A percentile compares a stretch with the other conserved stretches of the same genome.
These are phyloP conservation scores for Rhizoctonia solani DNA, from an alignment of 1,284 basidiomycete species.

Conservation along the genomic window DNA sequence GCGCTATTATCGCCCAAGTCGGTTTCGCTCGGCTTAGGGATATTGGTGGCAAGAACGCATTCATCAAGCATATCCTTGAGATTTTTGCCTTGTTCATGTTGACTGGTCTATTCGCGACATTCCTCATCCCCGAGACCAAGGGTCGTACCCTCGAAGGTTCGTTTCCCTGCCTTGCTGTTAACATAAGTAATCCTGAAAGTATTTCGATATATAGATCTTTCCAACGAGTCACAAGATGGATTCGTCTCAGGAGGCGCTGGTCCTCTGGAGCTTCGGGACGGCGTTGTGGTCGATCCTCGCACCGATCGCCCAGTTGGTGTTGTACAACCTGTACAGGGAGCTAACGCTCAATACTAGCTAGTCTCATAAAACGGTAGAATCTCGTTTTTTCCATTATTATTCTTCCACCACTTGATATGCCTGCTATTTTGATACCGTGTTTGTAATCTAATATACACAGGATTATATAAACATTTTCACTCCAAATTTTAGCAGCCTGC, in stretches of 20 bases:
- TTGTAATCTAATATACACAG: too few relatives aligned
- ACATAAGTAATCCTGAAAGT: not conserved
- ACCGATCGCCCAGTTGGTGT: slow-evolving; percentile 1
- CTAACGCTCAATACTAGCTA: too few relatives aligned
- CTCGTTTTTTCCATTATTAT: not conserved
- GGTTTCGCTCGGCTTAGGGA: slow-evolving; percentile 73
- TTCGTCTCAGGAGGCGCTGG: slow-evolving; percentile 37
- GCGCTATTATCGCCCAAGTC: slow-evolving; percentile 81
- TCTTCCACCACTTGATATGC: not conserved
- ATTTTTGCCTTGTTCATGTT: slow-evolving; percentile 81
- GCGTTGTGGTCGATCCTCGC: slow-evolving; percentile 22
- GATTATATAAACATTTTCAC: too few relatives aligned
- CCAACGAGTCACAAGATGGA: slow-evolving; percentile 41
- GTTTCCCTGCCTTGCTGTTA: not conserved
- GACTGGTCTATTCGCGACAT: slow-evolving; percentile 75
- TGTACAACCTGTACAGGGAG: not conserved
- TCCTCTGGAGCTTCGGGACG: slow-evolving; percentile 25
- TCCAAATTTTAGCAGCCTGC: too few relatives aligned
- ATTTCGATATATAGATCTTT: slow-evolving; percentile 32
- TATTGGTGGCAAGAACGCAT: slow-evolving; percentile 61
- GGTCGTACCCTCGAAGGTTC: slow-evolving; percentile 65
- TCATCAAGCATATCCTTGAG: slow-evolving; percentile 64
- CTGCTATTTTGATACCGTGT: not conserved
- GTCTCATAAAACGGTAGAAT: too few relatives aligned
- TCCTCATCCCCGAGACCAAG: slow-evolving; percentile 79